Evolutionary conservation across 73 alveolate species (phyloP), one percentile per base, ranked within the genome.

Genomic region (Paraurostyla sp.): DNA sequence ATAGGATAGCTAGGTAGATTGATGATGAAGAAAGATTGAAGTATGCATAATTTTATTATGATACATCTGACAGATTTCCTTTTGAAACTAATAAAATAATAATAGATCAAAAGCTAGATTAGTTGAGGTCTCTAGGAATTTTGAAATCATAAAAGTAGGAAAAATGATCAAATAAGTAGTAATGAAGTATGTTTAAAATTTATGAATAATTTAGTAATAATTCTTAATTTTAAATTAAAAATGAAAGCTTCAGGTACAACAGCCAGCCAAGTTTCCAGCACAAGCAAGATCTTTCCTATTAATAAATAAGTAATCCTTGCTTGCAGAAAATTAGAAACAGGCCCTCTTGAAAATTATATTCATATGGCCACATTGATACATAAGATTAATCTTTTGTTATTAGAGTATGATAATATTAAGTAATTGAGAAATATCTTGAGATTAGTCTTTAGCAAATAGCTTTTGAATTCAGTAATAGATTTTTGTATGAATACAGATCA

Each of bases 291-390:
- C 49, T 85, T 85, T 38, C 92, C 80, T 15, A 13, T 85, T 22
- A 85, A 85, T 81, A 85, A 85, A 81, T 54, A 69, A 65, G 75
- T 85, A 6, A 85, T 85, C 65, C 60, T 85, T 13, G 6, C 81
- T 23, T 81, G 80, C 58, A 42, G 92, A 32, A 85, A 85, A 58
- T 30, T 85, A 29, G 93, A 83, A 25, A 69, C 82, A 11, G 91
- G 90, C 27, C 91, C 76, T 25, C 48, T 91, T 0, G 95, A 91
- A 48, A 91, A 91, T 52, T 82, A 91, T 56, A 46, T 83, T n/a
- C 95, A 91, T 63, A 85, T 91, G 85, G 95, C 95, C n/a, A 91
- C 95, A 11, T 46, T 91, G 58, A 83, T 91, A 2, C 95, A 91
- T 38, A 91, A 91, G 81, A 45, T 91, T 16, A 91, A 91, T 59